These are phyloP conservation scores for Phlyctochytrium planicorne DNA, from an alignment of 192 early-diverging fungal genomes.

Conservation along the genomic window DNA sequence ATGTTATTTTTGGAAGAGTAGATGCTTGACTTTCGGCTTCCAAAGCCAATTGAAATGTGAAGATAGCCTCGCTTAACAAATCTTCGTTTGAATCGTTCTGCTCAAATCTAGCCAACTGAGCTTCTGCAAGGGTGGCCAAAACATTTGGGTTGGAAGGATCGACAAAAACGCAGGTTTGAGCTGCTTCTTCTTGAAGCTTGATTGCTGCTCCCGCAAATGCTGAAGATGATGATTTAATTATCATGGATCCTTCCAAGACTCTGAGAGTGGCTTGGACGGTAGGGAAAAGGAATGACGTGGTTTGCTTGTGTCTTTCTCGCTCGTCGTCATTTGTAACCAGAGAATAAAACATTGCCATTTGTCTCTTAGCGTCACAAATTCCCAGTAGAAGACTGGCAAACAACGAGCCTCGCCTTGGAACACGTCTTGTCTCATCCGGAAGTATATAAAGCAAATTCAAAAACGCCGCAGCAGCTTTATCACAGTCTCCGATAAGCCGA, in stretches of 20 bases:
- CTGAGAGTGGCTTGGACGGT: not conserved
- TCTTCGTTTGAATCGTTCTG: not conserved
- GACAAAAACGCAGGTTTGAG: constrained; percentile 11
- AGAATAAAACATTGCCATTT: not conserved
- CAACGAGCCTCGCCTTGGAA: not conserved
- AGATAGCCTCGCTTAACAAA: constrained; percentile 23
- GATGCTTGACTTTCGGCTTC: too few relatives aligned
- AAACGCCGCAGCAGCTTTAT: too few relatives aligned
- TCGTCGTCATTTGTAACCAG: too few relatives aligned
- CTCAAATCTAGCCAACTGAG: constrained; percentile 27
- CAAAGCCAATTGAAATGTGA: constrained; percentile 24
- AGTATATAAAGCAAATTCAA: constrained; percentile 19
- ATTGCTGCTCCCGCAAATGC: not conserved
- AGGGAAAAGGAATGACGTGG: not conserved
- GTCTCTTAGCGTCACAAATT: constrained; percentile 7
- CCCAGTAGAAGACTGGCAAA: not conserved
- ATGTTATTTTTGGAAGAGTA: too few relatives aligned
- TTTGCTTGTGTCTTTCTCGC: not conserved
- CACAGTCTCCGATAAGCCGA: too few relatives aligned
- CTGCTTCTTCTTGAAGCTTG: constrained; percentile 1
- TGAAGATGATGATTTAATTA: too few relatives aligned
- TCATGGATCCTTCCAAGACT: too few relatives aligned
- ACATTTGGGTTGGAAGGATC: constrained; percentile 6
- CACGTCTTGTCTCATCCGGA: constrained; percentile 16
- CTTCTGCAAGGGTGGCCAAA: constrained; percentile 13